These are phyloP conservation scores for Arthromyces matolae DNA, from an alignment of 768 basidiomycete species.

Conservation along the genomic window DNA sequence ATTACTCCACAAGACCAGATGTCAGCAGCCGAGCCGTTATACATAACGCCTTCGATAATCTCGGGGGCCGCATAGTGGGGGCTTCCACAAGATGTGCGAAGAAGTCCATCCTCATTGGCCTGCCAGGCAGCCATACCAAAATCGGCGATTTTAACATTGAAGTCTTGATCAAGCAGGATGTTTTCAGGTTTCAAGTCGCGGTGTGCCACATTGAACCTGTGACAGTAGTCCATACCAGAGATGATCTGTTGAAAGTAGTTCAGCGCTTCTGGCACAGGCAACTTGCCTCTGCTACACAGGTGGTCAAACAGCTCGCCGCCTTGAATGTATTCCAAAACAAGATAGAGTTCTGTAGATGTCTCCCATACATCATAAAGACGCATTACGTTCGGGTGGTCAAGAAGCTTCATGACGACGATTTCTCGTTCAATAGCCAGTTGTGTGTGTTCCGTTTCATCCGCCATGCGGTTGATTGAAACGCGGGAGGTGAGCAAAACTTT, in stretches of 20 bases:
- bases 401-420: constrained; percentile 96
- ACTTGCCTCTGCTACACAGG: constrained; percentile 73
- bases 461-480: constrained; percentile 63
- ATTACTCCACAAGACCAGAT: constrained; percentile 98
- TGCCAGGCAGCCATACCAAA: constrained; percentile 99
- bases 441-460: constrained; percentile 72
- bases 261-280: constrained; percentile 69
- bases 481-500: constrained; percentile 68
- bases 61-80: constrained; percentile 96
- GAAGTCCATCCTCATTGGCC: constrained; percentile 45
- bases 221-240: constrained; percentile 86
- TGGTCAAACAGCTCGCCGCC: constrained; percentile 95
- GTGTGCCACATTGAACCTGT: constrained; percentile 91
- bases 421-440: constrained; percentile 85
- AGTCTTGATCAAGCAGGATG: constrained; percentile 75
- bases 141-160: constrained; percentile 92
- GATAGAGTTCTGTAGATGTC: constrained; percentile 80
- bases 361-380: constrained; percentile 97
- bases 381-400: constrained; percentile 93
- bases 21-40: constrained; percentile 85
- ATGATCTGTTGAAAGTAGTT: constrained; percentile 94
- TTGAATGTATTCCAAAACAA: constrained; percentile 92
- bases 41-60: constrained; percentile 77
- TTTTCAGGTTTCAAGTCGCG: constrained; percentile 96
- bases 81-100: constrained; percentile 87